A percentile compares a stretch with the other conserved stretches of the same genome.
Conservation (phyloP, 257 asterid species). For the Anisodus acutangulus region DNA sequence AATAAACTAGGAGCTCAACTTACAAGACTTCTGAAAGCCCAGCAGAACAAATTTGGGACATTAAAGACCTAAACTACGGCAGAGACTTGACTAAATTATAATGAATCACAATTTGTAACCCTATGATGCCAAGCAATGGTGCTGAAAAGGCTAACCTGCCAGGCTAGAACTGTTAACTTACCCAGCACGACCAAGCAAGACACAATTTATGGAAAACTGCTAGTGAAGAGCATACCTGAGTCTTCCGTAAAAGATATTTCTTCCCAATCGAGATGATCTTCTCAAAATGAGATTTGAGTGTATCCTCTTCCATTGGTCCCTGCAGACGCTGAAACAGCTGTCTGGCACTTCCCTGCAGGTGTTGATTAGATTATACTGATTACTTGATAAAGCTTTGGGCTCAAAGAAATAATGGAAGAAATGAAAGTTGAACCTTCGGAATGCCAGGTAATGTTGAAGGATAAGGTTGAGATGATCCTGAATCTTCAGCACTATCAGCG, state of each 20-base stretch:
- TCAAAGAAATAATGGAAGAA: constrained; percentile 30
- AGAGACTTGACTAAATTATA: constrained; percentile 10
- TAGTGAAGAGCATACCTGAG: constrained; percentile 57
- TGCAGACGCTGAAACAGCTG: constrained; percentile 93
- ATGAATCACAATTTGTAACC: background rate
- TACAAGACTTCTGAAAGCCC: constrained; percentile 5
- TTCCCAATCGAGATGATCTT: constrained; percentile 75
- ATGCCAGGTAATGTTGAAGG: constrained; percentile 94
- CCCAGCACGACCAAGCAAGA: constrained; percentile 7
- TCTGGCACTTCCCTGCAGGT: constrained; percentile 93
- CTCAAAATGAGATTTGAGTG: constrained; percentile 92
- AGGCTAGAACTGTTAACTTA: background rate
- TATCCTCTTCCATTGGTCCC: constrained; percentile 98
- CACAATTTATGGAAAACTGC: background rate
- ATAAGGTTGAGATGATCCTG: constrained; percentile 95
- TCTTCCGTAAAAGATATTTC: constrained; percentile 59
- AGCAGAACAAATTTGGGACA: constrained; percentile 4
- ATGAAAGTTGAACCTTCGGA: constrained; percentile 66
- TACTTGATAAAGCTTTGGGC: constrained; percentile 27
- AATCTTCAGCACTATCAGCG: constrained; percentile 95
- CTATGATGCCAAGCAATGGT: background rate
- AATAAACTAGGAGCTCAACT: constrained; percentile 4
- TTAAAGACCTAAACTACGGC: background rate
- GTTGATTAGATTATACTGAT: constrained; percentile 35
- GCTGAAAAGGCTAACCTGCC: background rate